Base-by-base conservation (phyloP, 2,329 filamentous ascomycete genomes). In the Penicillium polonicum region DNA sequence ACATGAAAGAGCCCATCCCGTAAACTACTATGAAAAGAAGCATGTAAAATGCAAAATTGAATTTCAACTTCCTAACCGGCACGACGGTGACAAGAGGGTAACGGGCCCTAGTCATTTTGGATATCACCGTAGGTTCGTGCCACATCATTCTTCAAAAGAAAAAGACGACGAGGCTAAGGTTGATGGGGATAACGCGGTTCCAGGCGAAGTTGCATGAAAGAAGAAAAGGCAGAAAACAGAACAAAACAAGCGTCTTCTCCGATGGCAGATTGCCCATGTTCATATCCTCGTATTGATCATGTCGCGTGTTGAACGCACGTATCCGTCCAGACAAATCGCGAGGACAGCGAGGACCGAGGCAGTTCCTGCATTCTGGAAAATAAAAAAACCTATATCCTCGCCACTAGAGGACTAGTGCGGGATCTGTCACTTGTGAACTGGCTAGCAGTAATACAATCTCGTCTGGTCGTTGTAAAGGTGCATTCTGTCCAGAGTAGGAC, bases 291-390 rank as follows among this genome's bases (percentile, higher is more conserved):
- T 43, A 36, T 54, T 41, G 36, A 52, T 45, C 54, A 54, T 57
- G 56, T 48, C 39, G 55, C 55, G 62, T 65, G 57, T 66, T 66
- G 63, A 67, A 67, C 60, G 60, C 50, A 48, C 57, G 60, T 50
- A 39, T 19, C 29, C 27, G 52, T 58, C 35, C 25, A 57, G 36
- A 42, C 25, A 44, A 41, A 52, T 15, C 19, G 33, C 48, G 41
- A 36, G 42, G 43, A 33, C 29, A 57, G 48, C 33, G 31, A 44
- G 27, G 27, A 45, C 48, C 21, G n/a, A 39, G 29, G 46, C 41
- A 55, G 38, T 41, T 46, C 51, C 49, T 53, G 19, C 25, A 46
- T 42, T 25, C 12, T 45, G 21, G 42, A 12, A 25, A 43, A 35
- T 35, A 17, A 46, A 48, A 6, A 36, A 15, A 33, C 12, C 49